Percentiles rank a stretch among this genome's conserved stretches.
Evolutionary conservation across 805 yeast species (phyloP).

Genomic region (Metschnikowia chrysomelidarum): DNA sequence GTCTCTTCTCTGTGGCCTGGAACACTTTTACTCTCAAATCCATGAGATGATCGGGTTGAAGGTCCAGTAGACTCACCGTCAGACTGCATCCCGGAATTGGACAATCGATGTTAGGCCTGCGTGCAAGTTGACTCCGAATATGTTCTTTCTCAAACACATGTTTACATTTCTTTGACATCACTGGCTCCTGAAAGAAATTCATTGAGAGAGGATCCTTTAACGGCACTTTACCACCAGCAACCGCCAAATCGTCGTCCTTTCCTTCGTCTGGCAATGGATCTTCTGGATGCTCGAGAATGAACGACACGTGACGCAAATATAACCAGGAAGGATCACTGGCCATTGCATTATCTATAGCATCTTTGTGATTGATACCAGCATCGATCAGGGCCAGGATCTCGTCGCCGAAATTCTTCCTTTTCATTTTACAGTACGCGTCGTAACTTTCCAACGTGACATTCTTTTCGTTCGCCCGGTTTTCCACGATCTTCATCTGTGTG

Average conservation of each 20-base stretch:
- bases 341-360: conserved; percentile 3
- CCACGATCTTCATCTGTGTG: conserved; percentile 12
- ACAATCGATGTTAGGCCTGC: conserved; percentile 36
- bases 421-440: conserved; percentile 4
- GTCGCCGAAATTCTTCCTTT: conserved; percentile 16
- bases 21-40: conserved; percentile 47
- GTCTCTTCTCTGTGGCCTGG: conserved; percentile 18
- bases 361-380: background rate
- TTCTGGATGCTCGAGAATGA: conserved; percentile 57
- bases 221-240: conserved; percentile 71
- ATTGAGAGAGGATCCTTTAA: conserved; percentile 66
- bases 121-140: conserved; percentile 32
- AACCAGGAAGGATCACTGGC: conserved; percentile 19
- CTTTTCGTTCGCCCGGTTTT: conserved; percentile 12
- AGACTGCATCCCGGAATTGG: conserved; percentile 59
- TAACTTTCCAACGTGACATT: conserved; percentile 15
- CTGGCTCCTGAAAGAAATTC: conserved; percentile 51
- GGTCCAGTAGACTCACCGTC: conserved; percentile 32
- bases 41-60: conserved; percentile 53
- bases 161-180: conserved; percentile 52
- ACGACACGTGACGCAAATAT: conserved; percentile 40
- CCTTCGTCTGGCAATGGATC: conserved; percentile 55
- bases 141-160: conserved; percentile 60
- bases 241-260: conserved; percentile 59
- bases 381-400: conserved; percentile 8